Conservation (phyloP, 495 filamentous ascomycete species). For the Aspergillus sclerotioniger region DNA sequence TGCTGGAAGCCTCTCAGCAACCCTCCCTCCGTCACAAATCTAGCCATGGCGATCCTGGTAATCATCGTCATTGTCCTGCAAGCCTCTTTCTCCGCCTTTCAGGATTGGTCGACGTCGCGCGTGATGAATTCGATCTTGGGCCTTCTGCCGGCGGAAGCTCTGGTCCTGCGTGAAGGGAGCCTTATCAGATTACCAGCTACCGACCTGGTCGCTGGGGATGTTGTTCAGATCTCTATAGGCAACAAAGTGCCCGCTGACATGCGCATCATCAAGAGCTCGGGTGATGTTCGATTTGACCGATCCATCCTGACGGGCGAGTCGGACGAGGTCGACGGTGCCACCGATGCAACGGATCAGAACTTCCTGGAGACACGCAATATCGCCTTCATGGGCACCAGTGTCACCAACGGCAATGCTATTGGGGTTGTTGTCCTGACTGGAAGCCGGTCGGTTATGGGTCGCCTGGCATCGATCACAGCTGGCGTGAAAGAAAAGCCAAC, state of each 20-base stretch:
- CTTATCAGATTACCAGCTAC: slow-evolving; percentile 47
- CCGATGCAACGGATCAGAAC: slow-evolving; percentile 63
- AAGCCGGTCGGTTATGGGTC: slow-evolving; percentile 61
- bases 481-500: slow-evolving; percentile 63
- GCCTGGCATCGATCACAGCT: slow-evolving; percentile 65
- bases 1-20: slow-evolving; percentile 73
- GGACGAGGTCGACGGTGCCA: slow-evolving; percentile 56
- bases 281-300: slow-evolving; percentile 69
- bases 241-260: slow-evolving; percentile 74
- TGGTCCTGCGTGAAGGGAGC: slow-evolving; percentile 58
- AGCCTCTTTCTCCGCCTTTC: slow-evolving; percentile 66
- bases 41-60: slow-evolving; percentile 67
- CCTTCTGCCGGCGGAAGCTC: slow-evolving; percentile 65
- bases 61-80: slow-evolving; percentile 67
- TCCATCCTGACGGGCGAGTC: slow-evolving; percentile 71
- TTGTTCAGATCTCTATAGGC: slow-evolving; percentile 63
- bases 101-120: slow-evolving; percentile 62
- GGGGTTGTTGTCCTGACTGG: slow-evolving; percentile 65
- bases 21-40: slow-evolving; percentile 62
- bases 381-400: slow-evolving; percentile 69
- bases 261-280: slow-evolving; percentile 60
- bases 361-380: slow-evolving; percentile 73
- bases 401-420: slow-evolving; percentile 61
- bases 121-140: slow-evolving; percentile 65
- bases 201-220: slow-evolving; percentile 68